A percentile compares a stretch with the other conserved stretches of the same genome.
Conservation (phyloP, 768 basidiomycete species). For the Kwoniella shandongensis region DNA sequence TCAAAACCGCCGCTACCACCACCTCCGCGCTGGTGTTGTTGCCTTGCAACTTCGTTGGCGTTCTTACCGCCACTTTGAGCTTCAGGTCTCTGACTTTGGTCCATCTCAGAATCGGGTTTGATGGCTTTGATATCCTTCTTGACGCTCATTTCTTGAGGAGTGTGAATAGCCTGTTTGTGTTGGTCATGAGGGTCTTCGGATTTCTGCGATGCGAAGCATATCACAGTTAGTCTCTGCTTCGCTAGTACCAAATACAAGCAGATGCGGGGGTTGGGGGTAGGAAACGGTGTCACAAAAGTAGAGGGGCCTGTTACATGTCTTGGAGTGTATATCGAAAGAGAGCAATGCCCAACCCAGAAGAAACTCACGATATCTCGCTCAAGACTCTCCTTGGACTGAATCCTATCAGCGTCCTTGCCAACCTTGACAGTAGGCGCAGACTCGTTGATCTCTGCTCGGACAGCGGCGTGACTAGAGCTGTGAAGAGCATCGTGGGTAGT, state of each 20-base stretch:
- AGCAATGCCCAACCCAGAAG: no score
- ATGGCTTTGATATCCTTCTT: conserved; percentile 12
- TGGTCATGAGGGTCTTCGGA: conserved; percentile 12
- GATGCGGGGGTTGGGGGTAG: no score
- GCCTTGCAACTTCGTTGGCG: conserved; percentile 12
- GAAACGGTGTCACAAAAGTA: no score
- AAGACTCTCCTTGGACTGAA: conserved; percentile 5
- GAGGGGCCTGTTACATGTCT: no score
- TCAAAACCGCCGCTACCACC: background rate
- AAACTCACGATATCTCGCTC: conserved; percentile 8
- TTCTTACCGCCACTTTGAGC: conserved; percentile 8
- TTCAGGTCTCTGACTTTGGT: conserved; percentile 10
- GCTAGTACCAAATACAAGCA: no score
- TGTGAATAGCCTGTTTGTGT: conserved; percentile 6
- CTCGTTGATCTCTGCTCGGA: conserved; percentile 19
- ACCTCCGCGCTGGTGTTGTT: background rate
- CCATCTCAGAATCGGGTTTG: conserved; percentile 3
- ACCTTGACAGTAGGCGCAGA: conserved; percentile 14
- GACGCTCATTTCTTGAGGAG: conserved; percentile 6
- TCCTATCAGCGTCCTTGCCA: conserved; percentile 6
- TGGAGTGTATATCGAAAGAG: no score
- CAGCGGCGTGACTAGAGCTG: conserved; percentile 6
- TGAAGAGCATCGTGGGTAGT: conserved; percentile 11
- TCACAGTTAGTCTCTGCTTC: no score
- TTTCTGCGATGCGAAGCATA: conserved; percentile 5